Evolutionary conservation across 1,284 basidiomycete genomes (phyloP), one percentile per base, ranked within the genome.

Genomic region (Tylopilus sp.): DNA sequence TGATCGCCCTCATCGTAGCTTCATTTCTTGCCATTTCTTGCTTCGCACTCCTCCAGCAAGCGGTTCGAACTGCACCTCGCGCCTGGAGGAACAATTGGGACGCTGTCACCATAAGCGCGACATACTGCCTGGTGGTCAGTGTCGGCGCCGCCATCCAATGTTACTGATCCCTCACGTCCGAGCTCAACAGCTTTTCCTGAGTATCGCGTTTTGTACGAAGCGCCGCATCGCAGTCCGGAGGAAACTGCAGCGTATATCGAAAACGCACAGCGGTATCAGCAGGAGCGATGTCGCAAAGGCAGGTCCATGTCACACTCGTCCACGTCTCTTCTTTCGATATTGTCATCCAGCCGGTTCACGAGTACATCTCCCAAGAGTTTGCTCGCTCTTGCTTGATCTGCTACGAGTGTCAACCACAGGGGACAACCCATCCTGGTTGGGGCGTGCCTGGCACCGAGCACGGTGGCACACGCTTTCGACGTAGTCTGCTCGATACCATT

Each of bases 351-450:
- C 69, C 75, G 24, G 87, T 92, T 8, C 79, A 85, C 56, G 74
- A 79, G 49, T 88, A 87, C 61, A 81, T 93, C 53, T 75, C 78
- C 53, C 83, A 86, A 57, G 91, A 94, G 62, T 91, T 88, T 65
- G 78, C 82, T 6, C 81, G 91, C 17, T 77, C 85, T 21, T 88
- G 88, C 58, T 73, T 91, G 38, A 79, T 92, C 54, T 77, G 85
- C 14, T 82, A 88, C 65, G 82, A 89, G 60, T 84, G 85, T 12
- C 77, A 85, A 55, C 89, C 91, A 11, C 84, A 81, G 58, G 79
- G 81, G 40, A 79, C 77, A 1, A 71, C 73, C 53, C 90, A 89
- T 58, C 80, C 85, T 53, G 91, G 91, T 12, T 93, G 90, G 89
- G 90, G 90, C 15, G 71, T 75, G 57, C 88, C 60, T 80, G 86